Percentiles rank a stretch among this genome's conserved stretches.
Conservation (phyloP, 495 filamentous ascomycete species). For the Endocarpon pusillum region DNA sequence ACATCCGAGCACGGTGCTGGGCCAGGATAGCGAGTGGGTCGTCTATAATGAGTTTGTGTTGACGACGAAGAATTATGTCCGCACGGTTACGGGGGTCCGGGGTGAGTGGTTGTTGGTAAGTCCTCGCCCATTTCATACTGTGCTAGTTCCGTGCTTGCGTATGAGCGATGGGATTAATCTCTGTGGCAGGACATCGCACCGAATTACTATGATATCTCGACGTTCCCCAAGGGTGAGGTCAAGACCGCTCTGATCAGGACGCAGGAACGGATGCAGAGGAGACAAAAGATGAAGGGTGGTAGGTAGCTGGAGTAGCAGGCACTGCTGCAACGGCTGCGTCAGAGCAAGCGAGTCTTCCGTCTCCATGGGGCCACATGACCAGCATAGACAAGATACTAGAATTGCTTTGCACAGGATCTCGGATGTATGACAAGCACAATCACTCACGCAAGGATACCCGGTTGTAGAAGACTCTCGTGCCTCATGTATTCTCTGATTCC, state of each 20-base stretch:
- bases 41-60: conserved; percentile 98
- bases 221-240: conserved; percentile 74
- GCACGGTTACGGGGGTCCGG: conserved; percentile 47
- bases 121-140: conserved; percentile 8
- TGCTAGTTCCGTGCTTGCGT: not conserved
- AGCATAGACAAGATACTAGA: no score
- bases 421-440: no score
- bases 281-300: conserved; percentile 44
- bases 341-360: no score
- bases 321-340: no score
- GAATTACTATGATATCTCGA: conserved; percentile 73
- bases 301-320: no score
- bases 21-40: conserved; percentile 84
- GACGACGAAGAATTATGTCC: conserved; percentile 84
- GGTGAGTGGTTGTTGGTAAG: conserved; percentile 83
- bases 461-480: no score
- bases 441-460: no score
- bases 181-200: conserved; percentile 63
- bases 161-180: conserved; percentile 10
- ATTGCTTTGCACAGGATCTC: no score
- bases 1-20: conserved; percentile 78
- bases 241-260: conserved; percentile 56
- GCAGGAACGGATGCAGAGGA: conserved; percentile 56
- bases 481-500: no score
- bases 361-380: no score